Evolutionary conservation across 208 protist species (phyloP).

Genomic region (Leishmania amazonensis): DNA sequence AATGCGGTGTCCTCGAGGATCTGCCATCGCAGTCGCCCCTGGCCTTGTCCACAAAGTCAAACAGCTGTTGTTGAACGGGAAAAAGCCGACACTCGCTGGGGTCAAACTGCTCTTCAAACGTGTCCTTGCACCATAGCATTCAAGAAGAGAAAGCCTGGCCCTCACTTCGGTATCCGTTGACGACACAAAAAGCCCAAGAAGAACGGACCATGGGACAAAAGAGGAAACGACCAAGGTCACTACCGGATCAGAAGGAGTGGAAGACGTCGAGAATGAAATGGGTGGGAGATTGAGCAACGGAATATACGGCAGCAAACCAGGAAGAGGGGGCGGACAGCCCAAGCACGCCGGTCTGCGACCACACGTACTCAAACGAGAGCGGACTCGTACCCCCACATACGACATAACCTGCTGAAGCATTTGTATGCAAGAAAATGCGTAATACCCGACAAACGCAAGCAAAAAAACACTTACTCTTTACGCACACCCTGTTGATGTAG

Average conservation of each 20-base stretch:
- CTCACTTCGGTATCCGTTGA: neutral
- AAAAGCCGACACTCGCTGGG: conserved; percentile 58
- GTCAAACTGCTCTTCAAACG: conserved; percentile 62
- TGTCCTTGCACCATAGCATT: conserved; percentile 85
- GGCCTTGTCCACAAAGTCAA: conserved; percentile 69
- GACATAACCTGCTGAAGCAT: too few relatives aligned
- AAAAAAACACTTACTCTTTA: neutral
- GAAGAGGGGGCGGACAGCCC: neutral
- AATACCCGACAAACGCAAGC: too few relatives aligned
- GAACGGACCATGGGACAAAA: neutral
- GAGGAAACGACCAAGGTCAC: neutral
- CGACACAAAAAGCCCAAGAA: neutral
- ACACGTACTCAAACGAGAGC: too few relatives aligned
- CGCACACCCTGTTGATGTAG: neutral
- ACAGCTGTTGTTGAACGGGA: conserved; percentile 71
- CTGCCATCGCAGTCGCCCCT: neutral
- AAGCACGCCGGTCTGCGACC: neutral
- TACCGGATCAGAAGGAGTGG: neutral
- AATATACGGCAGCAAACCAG: neutral
- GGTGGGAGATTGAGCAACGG: neutral
- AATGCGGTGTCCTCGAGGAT: conserved; percentile 13
- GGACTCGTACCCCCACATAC: too few relatives aligned
- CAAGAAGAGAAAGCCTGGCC: neutral
- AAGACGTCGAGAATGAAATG: neutral
- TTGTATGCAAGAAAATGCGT: too few relatives aligned